Base-by-base conservation (phyloP, 345 rosid species). In the Boechera retrofracta region DNA sequence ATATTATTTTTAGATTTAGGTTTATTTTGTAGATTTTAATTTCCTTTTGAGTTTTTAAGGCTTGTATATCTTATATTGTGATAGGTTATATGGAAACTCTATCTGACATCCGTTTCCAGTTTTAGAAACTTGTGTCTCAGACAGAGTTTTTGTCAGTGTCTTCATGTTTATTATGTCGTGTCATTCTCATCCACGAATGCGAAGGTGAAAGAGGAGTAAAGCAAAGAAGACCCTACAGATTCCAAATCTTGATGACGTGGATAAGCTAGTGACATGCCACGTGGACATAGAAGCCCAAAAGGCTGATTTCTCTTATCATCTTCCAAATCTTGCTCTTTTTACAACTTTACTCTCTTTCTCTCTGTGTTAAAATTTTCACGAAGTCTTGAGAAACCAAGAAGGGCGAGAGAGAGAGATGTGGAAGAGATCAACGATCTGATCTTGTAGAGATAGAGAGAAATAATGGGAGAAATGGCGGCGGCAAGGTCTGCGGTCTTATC, bases 391-490 rank as follows among this genome's bases (percentile, higher is more conserved):
- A 15, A 21, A 36, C 8, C 6, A 51, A 60, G 13, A 65, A 9
- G 11, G 2, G 29, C 38, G 21, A 32, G 11, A 15, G 42, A 48
- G 49, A 59, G 48, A 61, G 32, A 67, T 66, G 68, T 72, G 42
- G 63, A 41, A 24, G 4, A 26, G 13, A 35, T 62, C 15, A 11
- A 59, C 58, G 33, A 18, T 76, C 35, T 69, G 35, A 54, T 53
- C 4, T 61, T 26, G 24, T 21, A 21, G 24, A 21, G 24, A 21
- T 21, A 21, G 24, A 21, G 24, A 21, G 24, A 21, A 21, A 21
- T 21, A 21, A 21, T 21, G 24, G 24, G 80, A 33, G 74, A 82
- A 78, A 72, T 79, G 77, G 72, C 70, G 44, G 82, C 80, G 39
- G 24, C 24, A 21, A 71, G 21, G 10, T 82, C 77, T 26, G 8